Conservation (phyloP, 331 rosid genomes). For the Cucumis variabilis region DNA sequence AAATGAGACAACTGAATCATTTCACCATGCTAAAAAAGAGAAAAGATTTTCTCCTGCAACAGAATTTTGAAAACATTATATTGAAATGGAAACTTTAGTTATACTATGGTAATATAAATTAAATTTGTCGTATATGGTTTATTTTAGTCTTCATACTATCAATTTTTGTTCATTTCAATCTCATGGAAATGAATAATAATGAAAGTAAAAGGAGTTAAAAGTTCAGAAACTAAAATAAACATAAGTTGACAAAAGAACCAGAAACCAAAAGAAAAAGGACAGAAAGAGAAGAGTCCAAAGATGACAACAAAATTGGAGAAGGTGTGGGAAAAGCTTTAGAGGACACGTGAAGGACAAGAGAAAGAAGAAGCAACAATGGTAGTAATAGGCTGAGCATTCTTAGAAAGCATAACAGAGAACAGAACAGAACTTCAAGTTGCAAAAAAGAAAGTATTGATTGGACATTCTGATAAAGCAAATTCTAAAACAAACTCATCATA, state of each 20-base stretch:
- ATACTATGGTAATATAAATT: too few relatives aligned
- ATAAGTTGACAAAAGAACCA: too few relatives aligned
- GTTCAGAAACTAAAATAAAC: too few relatives aligned
- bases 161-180: too few relatives aligned
- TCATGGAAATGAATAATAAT: too few relatives aligned
- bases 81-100: too few relatives aligned
- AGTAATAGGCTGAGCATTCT: neutral
- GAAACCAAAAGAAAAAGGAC: too few relatives aligned
- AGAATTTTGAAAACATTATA: too few relatives aligned
- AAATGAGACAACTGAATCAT: neutral
- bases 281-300: too few relatives aligned
- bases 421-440: neutral
- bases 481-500: neutral
- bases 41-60: neutral
- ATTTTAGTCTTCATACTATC: too few relatives aligned
- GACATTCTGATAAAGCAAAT: slow-evolving; percentile 19
- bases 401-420: neutral
- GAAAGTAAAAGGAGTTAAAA: too few relatives aligned
- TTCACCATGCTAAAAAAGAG: neutral
- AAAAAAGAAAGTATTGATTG: neutral
- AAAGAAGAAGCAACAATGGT: neutral
- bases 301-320: neutral
- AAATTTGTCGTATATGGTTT: too few relatives aligned
- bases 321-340: neutral
- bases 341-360: neutral